phyloP scores from a whole-genome alignment of 768 basidiomycete species.

The Austroboletus eburneus region DNA sequence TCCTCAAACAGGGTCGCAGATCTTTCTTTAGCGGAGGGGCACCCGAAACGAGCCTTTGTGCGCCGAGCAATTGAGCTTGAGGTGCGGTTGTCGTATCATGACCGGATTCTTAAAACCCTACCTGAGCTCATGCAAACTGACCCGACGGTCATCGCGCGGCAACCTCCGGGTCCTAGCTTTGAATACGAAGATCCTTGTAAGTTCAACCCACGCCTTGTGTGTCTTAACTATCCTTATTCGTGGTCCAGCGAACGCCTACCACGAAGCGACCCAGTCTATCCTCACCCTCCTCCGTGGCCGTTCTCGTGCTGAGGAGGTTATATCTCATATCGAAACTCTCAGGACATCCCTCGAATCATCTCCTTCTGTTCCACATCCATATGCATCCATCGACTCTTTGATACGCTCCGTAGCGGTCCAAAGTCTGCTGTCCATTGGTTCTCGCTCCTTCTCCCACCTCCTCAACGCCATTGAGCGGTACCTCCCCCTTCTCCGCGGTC shows the following conservation, averaged over 20 bases:
- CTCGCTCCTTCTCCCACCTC: conserved; percentile 95
- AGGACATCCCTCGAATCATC: conserved; percentile 57
- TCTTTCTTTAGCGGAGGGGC: conserved; percentile 62
- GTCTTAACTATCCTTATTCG: background rate
- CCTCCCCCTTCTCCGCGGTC: conserved; percentile 65
- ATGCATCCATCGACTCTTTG: conserved; percentile 58
- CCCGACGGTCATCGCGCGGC: conserved; percentile 56
- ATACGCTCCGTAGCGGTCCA: conserved; percentile 81
- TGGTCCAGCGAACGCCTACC: conserved; percentile 64
- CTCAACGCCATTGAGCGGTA: conserved; percentile 97
- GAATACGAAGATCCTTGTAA: conserved; percentile 79
- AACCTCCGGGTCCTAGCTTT: conserved; percentile 75
- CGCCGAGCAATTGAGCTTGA: conserved; percentile 85
- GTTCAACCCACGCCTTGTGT: conserved; percentile 13
- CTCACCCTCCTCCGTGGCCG: conserved; percentile 79
- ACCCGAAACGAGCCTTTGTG: conserved; percentile 88
- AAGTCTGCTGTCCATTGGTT: conserved; percentile 85
- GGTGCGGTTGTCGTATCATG: conserved; percentile 87
- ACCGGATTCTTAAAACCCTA: conserved; percentile 84
- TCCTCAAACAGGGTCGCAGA: conserved; percentile 73
- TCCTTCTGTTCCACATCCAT: conserved; percentile 48
- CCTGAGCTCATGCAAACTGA: conserved; percentile 77
- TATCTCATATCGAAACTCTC: conserved; percentile 66
- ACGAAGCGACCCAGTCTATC: conserved; percentile 75
- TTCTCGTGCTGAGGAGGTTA: conserved; percentile 75